A percentile compares a stretch with the other conserved stretches of the same genome.
Conservation (phyloP, 345 rosid genomes). For the Eucalyptus viminalis region DNA sequence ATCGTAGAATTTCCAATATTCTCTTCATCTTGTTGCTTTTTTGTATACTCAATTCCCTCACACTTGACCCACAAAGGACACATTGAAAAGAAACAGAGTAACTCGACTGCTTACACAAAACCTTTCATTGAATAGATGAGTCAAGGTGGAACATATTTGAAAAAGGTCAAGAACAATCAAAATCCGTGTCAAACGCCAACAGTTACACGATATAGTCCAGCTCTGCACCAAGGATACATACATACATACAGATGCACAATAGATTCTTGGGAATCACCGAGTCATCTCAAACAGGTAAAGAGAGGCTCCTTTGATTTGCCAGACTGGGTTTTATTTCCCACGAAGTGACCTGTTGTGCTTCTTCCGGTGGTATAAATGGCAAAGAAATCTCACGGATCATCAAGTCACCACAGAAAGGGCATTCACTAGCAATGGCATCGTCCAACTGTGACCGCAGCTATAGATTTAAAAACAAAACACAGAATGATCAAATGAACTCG, state of each 20-base stretch:
- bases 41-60: neutral
- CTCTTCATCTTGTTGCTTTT: neutral
- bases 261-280: neutral
- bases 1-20: neutral
- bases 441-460: conserved; percentile 93
- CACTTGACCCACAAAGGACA: neutral
- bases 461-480: neutral
- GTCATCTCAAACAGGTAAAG: conserved; percentile 25
- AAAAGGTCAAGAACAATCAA: neutral
- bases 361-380: conserved; percentile 66
- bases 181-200: neutral
- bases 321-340: conserved; percentile 81
- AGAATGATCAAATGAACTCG: neutral
- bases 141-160: neutral
- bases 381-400: conserved; percentile 75
- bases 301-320: conserved; percentile 49
- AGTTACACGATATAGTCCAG: neutral
- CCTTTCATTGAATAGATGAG: neutral
- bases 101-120: neutral
- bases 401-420: conserved; percentile 93
- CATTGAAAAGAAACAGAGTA: neutral
- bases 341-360: conserved; percentile 49
- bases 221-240: neutral
- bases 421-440: conserved; percentile 89
- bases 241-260: neutral